Percentiles rank a stretch among this genome's conserved stretches.
phyloP scores from a whole-genome alignment of 495 filamentous ascomycete genomes.

The Tuber aestivum region DNA sequence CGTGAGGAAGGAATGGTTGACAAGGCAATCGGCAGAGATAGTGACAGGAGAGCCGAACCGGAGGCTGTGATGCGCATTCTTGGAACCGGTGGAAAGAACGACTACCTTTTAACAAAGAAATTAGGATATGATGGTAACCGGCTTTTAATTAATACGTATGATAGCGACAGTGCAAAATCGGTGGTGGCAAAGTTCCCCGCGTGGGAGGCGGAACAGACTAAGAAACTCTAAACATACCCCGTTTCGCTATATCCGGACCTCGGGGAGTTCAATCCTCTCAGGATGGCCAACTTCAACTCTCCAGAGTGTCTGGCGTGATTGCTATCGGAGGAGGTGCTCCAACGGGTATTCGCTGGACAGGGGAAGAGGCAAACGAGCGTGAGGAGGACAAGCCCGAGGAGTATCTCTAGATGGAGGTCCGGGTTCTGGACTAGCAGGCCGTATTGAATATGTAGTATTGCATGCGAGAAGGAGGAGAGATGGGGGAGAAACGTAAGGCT shows the following conservation, averaged over 20 bases:
- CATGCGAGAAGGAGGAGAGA: conserved; percentile 23
- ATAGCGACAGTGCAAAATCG: background rate
- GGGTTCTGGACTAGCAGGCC: background rate
- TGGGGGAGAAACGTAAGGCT: conserved; percentile 20
- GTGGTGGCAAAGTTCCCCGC: background rate
- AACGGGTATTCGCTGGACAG: background rate
- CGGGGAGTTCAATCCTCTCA: background rate
- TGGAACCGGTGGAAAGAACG: background rate
- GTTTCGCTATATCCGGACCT: background rate
- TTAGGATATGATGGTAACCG: background rate
- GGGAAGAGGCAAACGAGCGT: background rate
- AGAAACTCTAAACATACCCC: conserved; percentile 3
- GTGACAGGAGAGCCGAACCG: background rate
- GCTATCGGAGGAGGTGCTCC: background rate
- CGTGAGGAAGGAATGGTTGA: background rate
- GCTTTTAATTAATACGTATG: background rate
- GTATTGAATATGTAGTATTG: conserved; percentile 22
- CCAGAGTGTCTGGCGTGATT: background rate
- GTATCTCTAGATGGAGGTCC: background rate
- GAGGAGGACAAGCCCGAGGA: background rate
- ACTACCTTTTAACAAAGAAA: background rate
- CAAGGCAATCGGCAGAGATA: background rate
- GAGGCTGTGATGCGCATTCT: background rate
- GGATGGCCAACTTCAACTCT: background rate
- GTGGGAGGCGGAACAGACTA: background rate